These are phyloP conservation scores for Pseudogymnoascus sp. DNA, from an alignment of 2,329 filamentous ascomycete genomes.

Conservation along the genomic window DNA sequence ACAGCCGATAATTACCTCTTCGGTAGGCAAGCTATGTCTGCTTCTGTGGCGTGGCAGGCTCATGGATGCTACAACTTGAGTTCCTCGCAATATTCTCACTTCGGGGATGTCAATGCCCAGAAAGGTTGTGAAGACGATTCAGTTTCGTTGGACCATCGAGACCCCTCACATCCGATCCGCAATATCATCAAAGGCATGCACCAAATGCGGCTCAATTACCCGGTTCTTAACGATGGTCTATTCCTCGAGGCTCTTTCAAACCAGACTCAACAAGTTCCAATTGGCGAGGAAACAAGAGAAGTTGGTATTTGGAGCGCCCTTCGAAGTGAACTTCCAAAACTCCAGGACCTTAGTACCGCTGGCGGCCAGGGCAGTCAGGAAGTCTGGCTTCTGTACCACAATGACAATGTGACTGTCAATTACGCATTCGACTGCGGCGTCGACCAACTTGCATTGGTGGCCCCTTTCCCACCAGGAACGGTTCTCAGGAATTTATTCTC, in stretches of 20 bases:
- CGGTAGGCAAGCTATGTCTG: slow-evolving; percentile 55
- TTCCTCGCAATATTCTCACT: slow-evolving; percentile 49
- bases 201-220: slow-evolving; percentile 48
- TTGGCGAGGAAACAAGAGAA: slow-evolving; percentile 46
- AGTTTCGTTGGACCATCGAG: slow-evolving; percentile 53
- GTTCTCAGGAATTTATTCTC: slow-evolving; percentile 55
- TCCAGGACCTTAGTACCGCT: slow-evolving; percentile 46
- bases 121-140: slow-evolving; percentile 49
- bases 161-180: slow-evolving; percentile 53
- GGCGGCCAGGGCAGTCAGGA: slow-evolving; percentile 35
- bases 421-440: slow-evolving; percentile 49
- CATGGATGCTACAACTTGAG: slow-evolving; percentile 56
- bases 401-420: slow-evolving; percentile 39
- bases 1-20: slow-evolving; percentile 59
- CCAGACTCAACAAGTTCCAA: slow-evolving; percentile 44
- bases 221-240: slow-evolving; percentile 53
- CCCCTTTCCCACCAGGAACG: slow-evolving; percentile 44
- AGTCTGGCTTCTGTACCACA: slow-evolving; percentile 39
- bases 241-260: slow-evolving; percentile 49
- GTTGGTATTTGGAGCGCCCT: slow-evolving; percentile 54
- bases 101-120: slow-evolving; percentile 47
- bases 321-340: slow-evolving; percentile 34
- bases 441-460: slow-evolving; percentile 40
- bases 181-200: slow-evolving; percentile 57
- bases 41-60: slow-evolving; percentile 54